Evolutionary conservation across 2,329 filamentous ascomycete genomes (phyloP).

Genomic region (Sporothrix inflata): DNA sequence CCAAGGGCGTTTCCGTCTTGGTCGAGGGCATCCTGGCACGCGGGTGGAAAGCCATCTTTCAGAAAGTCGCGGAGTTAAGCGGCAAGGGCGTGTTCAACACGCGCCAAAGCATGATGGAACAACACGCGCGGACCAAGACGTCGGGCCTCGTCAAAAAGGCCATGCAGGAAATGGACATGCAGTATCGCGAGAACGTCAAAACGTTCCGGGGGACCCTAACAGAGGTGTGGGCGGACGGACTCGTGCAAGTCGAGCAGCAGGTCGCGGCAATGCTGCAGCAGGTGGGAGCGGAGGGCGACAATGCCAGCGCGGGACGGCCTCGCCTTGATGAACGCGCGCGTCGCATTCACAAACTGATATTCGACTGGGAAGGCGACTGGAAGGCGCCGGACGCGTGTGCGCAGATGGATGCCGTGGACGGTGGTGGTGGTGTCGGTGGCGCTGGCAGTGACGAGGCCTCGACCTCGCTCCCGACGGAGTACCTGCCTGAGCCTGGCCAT

Average conservation of each 20-base stretch:
- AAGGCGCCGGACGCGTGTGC: not conserved
- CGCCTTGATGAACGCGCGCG: not conserved
- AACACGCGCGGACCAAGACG: not conserved
- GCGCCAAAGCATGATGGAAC: not conserved
- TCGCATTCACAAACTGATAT: not conserved
- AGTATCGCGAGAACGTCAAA: slow-evolving; percentile 2
- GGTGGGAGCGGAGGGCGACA: not conserved
- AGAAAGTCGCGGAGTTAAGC: not conserved
- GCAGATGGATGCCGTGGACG: not conserved
- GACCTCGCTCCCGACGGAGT: slow-evolving; percentile 4
- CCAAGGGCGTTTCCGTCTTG: not conserved
- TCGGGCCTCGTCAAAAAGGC: slow-evolving; percentile 20
- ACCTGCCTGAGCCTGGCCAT: not conserved
- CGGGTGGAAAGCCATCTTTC: slow-evolving; percentile 4
- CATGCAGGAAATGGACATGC: slow-evolving; percentile 5
- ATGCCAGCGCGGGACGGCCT: not conserved
- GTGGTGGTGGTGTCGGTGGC: not conserved
- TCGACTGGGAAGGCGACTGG: slow-evolving; percentile 24
- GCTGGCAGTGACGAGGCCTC: not conserved
- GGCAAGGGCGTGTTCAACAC: slow-evolving; percentile 12
- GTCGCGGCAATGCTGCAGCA: not conserved
- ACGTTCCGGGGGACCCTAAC: not conserved
- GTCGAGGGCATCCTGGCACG: not conserved
- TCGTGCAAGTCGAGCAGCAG: slow-evolving; percentile 13
- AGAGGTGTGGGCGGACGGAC: not conserved